Conservation (phyloP, 179 eudicot species). For the Patellifolia procumbens region DNA sequence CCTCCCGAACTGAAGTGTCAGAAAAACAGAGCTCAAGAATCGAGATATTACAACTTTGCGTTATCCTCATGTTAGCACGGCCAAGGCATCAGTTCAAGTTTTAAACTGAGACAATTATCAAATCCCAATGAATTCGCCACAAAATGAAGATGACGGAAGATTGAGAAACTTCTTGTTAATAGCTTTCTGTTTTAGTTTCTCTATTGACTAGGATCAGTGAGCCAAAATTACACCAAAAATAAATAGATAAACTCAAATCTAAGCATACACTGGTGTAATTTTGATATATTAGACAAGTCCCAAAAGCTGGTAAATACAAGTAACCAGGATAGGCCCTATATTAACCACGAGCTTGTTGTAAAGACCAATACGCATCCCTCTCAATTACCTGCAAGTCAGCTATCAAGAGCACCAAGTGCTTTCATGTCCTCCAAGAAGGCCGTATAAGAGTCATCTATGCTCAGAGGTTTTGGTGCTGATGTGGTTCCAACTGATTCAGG, state of each 20-base stretch:
- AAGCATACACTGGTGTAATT: constrained; percentile 7
- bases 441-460: constrained; percentile 86
- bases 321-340: too few relatives aligned
- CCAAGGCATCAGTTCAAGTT: too few relatives aligned
- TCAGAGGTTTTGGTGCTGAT: constrained; percentile 59
- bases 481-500: constrained; percentile 40
- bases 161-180: too few relatives aligned
- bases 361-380: neutral
- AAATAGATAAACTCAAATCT: neutral
- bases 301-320: neutral
- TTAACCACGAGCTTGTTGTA: neutral
- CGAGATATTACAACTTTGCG: too few relatives aligned
- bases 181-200: neutral
- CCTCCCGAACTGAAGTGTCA: too few relatives aligned
- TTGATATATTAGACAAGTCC: constrained; percentile 1
- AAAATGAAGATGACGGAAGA: too few relatives aligned
- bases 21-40: too few relatives aligned
- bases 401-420: constrained; percentile 90
- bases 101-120: too few relatives aligned
- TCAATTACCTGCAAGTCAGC: constrained; percentile 36
- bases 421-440: constrained; percentile 99
- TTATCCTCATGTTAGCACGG: too few relatives aligned
- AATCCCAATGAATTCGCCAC: too few relatives aligned
- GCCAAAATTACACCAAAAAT: constrained; percentile 13
- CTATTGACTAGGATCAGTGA: constrained; percentile 4